These are phyloP conservation scores for Globisporangium splendens DNA, from an alignment of 352 stramenopile species.

Conservation along the genomic window DNA sequence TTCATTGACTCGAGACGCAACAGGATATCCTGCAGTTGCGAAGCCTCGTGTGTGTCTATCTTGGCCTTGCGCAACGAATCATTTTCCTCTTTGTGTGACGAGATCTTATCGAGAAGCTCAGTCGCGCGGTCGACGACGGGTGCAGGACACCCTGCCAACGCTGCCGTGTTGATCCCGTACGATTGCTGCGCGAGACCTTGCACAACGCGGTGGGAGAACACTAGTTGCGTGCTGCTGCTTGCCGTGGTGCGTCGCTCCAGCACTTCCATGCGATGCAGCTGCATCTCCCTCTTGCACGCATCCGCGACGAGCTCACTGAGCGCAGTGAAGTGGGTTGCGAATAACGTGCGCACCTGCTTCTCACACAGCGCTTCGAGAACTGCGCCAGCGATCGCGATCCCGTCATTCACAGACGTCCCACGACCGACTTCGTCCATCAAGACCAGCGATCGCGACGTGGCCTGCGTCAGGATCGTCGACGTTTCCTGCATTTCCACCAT, in stretches of 20 bases:
- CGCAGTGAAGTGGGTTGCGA: slow-evolving; percentile 84
- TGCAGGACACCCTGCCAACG: slow-evolving; percentile 59
- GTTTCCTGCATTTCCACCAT: slow-evolving; percentile 89
- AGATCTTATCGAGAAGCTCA: slow-evolving; percentile 38
- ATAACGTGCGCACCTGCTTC: slow-evolving; percentile 60
- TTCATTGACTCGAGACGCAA: too few species aligned
- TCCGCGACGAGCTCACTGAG: slow-evolving; percentile 38
- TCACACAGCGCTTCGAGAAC: slow-evolving; percentile 68
- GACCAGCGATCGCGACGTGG: slow-evolving; percentile 75
- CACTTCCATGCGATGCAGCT: slow-evolving; percentile 71
- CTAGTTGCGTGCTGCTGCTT: slow-evolving; percentile 22
- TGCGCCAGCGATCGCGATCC: slow-evolving; percentile 72
- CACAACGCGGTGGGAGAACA: slow-evolving; percentile 80
- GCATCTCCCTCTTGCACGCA: slow-evolving; percentile 31
- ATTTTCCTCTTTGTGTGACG: background rate
- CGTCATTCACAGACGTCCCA: slow-evolving; percentile 76
- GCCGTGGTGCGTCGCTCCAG: slow-evolving; percentile 23
- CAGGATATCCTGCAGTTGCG: too few species aligned
- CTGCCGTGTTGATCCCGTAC: slow-evolving; percentile 76
- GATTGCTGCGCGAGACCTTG: slow-evolving; percentile 64
- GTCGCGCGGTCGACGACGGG: slow-evolving; percentile 44
- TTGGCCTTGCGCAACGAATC: background rate
- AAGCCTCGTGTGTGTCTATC: too few species aligned
- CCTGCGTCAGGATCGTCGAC: slow-evolving; percentile 64
- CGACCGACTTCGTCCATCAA: slow-evolving; percentile 87